phyloP scores from a whole-genome alignment of 1,284 basidiomycete species.

The Fomitopsis pinicola region DNA sequence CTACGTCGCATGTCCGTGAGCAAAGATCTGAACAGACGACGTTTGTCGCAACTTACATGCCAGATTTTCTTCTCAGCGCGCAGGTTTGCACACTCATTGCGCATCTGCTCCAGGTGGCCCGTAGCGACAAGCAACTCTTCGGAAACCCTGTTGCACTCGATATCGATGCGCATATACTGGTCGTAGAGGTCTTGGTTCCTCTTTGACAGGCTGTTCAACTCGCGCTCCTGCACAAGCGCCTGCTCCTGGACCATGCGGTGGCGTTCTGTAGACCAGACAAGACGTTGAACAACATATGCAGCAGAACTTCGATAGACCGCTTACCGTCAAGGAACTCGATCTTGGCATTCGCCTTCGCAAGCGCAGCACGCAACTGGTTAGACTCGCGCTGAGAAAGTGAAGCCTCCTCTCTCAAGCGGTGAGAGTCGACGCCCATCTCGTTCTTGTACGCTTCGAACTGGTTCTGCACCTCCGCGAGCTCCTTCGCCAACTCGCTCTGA shows the following conservation, averaged over 20 bases:
- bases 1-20: constrained; percentile 29
- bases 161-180: constrained; percentile 62
- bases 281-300: not conserved
- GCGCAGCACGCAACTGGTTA: constrained; percentile 57
- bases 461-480: constrained; percentile 67
- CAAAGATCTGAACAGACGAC: not conserved
- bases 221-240: constrained; percentile 47
- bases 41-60: constrained; percentile 54
- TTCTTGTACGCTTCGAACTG: constrained; percentile 76
- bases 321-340: constrained; percentile 69
- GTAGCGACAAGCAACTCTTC: constrained; percentile 61
- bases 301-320: constrained; percentile 12
- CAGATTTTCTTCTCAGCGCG: constrained; percentile 90
- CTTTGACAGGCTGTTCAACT: constrained; percentile 56
- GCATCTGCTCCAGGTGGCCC: constrained; percentile 63
- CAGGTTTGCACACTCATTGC: constrained; percentile 82
- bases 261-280: constrained; percentile 42
- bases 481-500: constrained; percentile 38
- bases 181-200: constrained; percentile 68
- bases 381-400: constrained; percentile 61
- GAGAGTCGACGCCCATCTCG: constrained; percentile 76
- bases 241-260: constrained; percentile 65
- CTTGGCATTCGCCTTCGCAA: constrained; percentile 81
- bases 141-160: constrained; percentile 57
- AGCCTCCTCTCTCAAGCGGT: constrained; percentile 68